Conservation (phyloP, 78 protist species). For the Ministeria vibrans region DNA sequence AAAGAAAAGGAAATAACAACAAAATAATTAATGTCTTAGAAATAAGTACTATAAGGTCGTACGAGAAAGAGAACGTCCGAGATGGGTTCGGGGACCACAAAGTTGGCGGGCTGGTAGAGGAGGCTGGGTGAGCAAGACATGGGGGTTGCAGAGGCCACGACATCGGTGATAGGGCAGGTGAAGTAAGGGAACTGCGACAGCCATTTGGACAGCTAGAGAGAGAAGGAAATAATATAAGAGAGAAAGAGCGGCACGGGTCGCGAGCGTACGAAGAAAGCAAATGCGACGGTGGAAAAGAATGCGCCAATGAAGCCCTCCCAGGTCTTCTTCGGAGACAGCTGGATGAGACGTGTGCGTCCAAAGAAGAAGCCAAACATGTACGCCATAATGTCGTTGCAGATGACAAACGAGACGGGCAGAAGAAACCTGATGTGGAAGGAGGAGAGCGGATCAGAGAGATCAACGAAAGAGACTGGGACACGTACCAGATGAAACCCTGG, state of each 20-base stretch:
- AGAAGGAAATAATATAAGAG: not conserved
- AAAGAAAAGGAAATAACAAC: too few species aligned
- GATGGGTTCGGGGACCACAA: not conserved
- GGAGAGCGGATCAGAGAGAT: not conserved
- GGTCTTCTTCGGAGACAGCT: slow-evolving; percentile 89
- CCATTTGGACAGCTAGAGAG: not conserved
- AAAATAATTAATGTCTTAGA: too few species aligned
- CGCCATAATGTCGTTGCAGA: slow-evolving; percentile 85
- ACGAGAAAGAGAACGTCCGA: not conserved
- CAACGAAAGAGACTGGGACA: not conserved
- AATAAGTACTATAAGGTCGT: too few species aligned
- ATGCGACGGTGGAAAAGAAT: slow-evolving; percentile 61
- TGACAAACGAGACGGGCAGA: slow-evolving; percentile 69
- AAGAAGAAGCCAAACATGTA: slow-evolving; percentile 76
- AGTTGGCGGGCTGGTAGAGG: not conserved
- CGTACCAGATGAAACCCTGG: slow-evolving; percentile 69
- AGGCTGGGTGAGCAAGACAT: not conserved
- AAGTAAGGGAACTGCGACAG: not conserved
- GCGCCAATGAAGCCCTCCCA: slow-evolving; percentile 96
- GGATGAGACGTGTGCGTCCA: slow-evolving; percentile 80
- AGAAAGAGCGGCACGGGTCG: not conserved
- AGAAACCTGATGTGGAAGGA: slow-evolving; percentile 33
- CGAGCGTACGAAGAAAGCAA: slow-evolving; percentile 48
- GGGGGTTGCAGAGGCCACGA: too few species aligned
- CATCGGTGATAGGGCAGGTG: not conserved